Conservation (phyloP, 1,284 basidiomycete species). For the Ganoderma leucocontextum region DNA sequence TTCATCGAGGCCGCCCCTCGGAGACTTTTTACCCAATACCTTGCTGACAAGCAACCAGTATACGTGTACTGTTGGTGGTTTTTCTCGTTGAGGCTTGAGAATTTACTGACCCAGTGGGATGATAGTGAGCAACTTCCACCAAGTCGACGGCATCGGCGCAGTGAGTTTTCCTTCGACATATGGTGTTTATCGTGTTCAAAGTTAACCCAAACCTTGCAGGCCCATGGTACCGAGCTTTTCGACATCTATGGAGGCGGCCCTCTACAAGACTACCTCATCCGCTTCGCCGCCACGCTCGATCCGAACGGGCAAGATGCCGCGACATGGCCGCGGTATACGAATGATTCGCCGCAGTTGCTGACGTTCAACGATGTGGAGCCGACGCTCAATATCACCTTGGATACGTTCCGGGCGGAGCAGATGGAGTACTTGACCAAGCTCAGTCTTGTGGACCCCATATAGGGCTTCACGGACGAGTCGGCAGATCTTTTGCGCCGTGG, state of each 20-base stretch:
- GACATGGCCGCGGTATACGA: slow-evolving; percentile 59
- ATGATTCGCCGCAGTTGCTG: slow-evolving; percentile 47
- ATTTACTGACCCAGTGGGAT: neutral
- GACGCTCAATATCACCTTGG: slow-evolving; percentile 44
- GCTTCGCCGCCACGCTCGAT: slow-evolving; percentile 27
- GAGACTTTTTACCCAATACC: slow-evolving; percentile 39
- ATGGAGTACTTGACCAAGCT: slow-evolving; percentile 26
- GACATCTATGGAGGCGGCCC: slow-evolving; percentile 30
- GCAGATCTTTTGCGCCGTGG: neutral
- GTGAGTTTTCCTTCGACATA: slow-evolving; percentile 41
- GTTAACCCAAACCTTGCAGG: neutral
- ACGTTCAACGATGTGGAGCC: slow-evolving; percentile 53
- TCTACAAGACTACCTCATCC: slow-evolving; percentile 30
- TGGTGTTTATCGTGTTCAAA: slow-evolving; percentile 14
- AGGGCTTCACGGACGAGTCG: neutral
- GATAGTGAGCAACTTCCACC: slow-evolving; percentile 53
- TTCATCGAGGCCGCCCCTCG: slow-evolving; percentile 57
- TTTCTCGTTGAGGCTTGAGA: neutral
- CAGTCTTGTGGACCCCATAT: slow-evolving; percentile 17
- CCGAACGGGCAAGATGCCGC: slow-evolving; percentile 47
- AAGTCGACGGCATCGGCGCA: slow-evolving; percentile 52
- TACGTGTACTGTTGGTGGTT: slow-evolving; percentile 55
- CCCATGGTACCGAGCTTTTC: slow-evolving; percentile 27
- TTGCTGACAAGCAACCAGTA: slow-evolving; percentile 50
- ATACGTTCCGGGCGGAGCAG: slow-evolving; percentile 51